These are phyloP conservation scores for Ligustrum vulgare DNA, from an alignment of 257 asterid species.

Conservation along the genomic window DNA sequence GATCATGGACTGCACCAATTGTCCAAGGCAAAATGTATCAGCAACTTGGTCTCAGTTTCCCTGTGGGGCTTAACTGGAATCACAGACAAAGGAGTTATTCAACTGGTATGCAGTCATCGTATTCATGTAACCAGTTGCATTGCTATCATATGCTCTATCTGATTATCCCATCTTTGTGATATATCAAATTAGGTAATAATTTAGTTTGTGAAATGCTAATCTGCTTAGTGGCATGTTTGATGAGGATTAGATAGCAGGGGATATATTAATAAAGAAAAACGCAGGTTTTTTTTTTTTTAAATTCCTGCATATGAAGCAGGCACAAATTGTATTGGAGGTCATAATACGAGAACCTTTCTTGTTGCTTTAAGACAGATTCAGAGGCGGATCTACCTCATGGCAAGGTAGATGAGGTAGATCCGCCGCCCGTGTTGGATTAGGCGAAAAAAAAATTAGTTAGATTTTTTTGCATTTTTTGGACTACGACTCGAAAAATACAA, in stretches of 20 bases:
- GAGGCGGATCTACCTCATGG: too few species aligned
- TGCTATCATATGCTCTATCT: neutral
- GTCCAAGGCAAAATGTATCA: constrained; percentile 70
- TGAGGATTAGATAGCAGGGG: neutral
- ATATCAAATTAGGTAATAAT: neutral
- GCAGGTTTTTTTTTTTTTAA: too few species aligned
- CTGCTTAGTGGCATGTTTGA: neutral
- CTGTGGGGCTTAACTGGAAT: constrained; percentile 84
- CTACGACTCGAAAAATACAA: too few species aligned
- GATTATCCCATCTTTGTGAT: neutral
- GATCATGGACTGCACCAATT: constrained; percentile 73
- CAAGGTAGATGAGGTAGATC: too few species aligned
- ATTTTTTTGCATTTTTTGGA: too few species aligned
- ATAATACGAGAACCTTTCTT: neutral
- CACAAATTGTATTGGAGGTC: neutral
- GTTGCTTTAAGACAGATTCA: neutral
- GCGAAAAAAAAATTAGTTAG: too few species aligned
- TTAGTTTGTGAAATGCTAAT: neutral
- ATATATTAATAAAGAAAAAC: too few species aligned
- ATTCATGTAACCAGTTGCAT: neutral
- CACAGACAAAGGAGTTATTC: constrained; percentile 72
- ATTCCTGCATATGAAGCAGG: neutral
- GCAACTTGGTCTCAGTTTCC: constrained; percentile 72
- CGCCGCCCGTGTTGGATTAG: too few species aligned
- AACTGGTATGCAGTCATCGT: constrained; percentile 47